Evolutionary conservation across 768 basidiomycete genomes (phyloP).

Genomic region (Holtermanniella nyarrowii): DNA sequence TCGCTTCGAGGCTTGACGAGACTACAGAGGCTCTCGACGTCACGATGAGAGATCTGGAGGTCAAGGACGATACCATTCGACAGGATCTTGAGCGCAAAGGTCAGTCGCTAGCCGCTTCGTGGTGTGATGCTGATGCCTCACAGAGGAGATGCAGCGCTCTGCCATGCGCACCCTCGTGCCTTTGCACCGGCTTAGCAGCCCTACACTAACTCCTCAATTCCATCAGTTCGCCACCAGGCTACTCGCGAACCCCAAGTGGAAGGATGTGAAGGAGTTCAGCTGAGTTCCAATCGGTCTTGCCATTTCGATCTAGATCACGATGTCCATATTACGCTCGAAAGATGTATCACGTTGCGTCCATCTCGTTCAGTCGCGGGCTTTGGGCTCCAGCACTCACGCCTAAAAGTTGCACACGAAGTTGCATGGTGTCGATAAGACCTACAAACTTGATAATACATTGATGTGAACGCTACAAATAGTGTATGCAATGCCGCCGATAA

Average conservation of each 20-base stretch:
- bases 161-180: constrained; percentile 79
- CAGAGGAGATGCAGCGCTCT: constrained; percentile 82
- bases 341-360: too few relatives aligned
- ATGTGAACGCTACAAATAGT: too few relatives aligned
- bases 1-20: constrained; percentile 43
- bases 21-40: constrained; percentile 67
- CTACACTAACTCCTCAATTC: constrained; percentile 60
- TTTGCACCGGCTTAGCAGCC: constrained; percentile 60
- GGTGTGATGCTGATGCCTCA: constrained; percentile 66
- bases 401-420: too few relatives aligned
- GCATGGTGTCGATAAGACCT: too few relatives aligned
- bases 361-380: too few relatives aligned
- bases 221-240: constrained; percentile 62
- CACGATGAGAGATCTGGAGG: constrained; percentile 69
- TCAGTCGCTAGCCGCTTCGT: constrained; percentile 4
- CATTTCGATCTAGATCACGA: neutral
- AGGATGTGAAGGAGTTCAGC: constrained; percentile 22
- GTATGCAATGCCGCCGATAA: too few relatives aligned
- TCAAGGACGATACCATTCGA: constrained; percentile 80
- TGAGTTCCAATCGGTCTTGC: too few relatives aligned
- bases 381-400: too few relatives aligned
- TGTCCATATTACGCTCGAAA: neutral
- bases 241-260: constrained; percentile 27
- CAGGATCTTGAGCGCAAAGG: constrained; percentile 82
- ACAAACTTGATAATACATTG: too few relatives aligned